Conservation (phyloP, 768 basidiomycete species). For the Cystofilobasidium macerans region DNA sequence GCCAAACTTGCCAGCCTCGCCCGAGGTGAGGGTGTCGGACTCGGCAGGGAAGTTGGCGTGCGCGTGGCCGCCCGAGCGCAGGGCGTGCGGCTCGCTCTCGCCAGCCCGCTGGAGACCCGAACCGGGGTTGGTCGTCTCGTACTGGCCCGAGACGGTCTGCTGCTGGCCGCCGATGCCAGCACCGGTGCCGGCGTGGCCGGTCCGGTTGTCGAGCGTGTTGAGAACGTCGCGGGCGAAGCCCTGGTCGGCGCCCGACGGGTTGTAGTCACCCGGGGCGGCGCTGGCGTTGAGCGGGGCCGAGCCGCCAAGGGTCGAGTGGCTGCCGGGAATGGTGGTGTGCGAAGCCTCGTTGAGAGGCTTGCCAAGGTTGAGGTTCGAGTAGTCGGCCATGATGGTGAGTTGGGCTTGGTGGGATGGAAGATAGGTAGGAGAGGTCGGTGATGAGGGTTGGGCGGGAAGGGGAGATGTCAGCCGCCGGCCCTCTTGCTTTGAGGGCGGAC, state of each 20-base stretch:
- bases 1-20: conserved; percentile 8
- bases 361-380: conserved; percentile 11
- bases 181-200: background rate
- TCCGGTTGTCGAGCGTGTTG: background rate
- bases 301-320: background rate
- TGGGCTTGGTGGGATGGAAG: background rate
- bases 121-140: conserved; percentile 13
- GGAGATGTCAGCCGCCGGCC: no score
- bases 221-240: background rate
- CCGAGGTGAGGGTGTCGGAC: conserved; percentile 8
- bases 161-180: background rate
- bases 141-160: background rate
- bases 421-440: background rate
- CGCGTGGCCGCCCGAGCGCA: background rate
- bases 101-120: background rate
- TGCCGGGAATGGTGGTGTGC: background rate
- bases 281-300: background rate
- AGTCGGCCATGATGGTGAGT: conserved; percentile 2
- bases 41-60: conserved; percentile 8
- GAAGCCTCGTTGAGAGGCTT: background rate
- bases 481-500: no score
- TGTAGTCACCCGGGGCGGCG: background rate
- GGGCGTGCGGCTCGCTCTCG: conserved; percentile 15
- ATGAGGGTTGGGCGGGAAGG: background rate
- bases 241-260: background rate